Percentiles rank a stretch among this genome's conserved stretches.
phyloP scores from a whole-genome alignment of 371 early-diverging fungal species.

The Thermomucor indicae-seudaticae region DNA sequence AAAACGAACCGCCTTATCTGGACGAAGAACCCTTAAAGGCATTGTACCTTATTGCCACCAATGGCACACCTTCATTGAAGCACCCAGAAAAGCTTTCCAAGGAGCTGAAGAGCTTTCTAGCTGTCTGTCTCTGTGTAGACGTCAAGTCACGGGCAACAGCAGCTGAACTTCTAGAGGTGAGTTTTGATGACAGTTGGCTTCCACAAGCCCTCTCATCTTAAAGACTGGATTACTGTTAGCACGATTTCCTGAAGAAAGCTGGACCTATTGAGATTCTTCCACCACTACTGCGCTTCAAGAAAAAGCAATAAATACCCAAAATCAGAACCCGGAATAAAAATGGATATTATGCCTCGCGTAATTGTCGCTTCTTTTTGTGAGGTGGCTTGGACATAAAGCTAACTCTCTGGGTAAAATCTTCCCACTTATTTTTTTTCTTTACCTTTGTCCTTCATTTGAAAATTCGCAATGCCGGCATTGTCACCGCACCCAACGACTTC shows the following conservation, averaged over 20 bases:
- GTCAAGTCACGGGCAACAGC: slow-evolving; percentile 82
- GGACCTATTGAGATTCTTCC: slow-evolving; percentile 50
- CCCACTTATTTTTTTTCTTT: neutral
- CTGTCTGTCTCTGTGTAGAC: slow-evolving; percentile 88
- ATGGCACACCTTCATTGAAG: slow-evolving; percentile 94
- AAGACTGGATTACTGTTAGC: too few relatives aligned
- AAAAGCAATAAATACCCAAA: neutral
- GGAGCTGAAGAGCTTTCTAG: slow-evolving; percentile 86
- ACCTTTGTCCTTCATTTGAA: neutral
- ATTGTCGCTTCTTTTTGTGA: neutral
- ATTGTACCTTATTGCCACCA: slow-evolving; percentile 93
- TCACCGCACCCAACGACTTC: neutral
- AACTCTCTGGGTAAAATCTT: neutral
- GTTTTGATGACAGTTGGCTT: neutral
- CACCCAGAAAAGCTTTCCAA: slow-evolving; percentile 77
- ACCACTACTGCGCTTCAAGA: slow-evolving; percentile 49
- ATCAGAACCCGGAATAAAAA: neutral
- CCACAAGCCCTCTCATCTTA: neutral
- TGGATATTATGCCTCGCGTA: neutral
- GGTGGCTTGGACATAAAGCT: neutral
- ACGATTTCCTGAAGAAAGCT: slow-evolving; percentile 70
- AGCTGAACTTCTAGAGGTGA: slow-evolving; percentile 72
- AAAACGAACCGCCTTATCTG: slow-evolving; percentile 96
- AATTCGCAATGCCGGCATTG: neutral
- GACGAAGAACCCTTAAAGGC: slow-evolving; percentile 95